Base-by-base conservation (phyloP, 2,329 filamentous ascomycete species). In the Ophiocordyceps camponoti-leonardi region DNA sequence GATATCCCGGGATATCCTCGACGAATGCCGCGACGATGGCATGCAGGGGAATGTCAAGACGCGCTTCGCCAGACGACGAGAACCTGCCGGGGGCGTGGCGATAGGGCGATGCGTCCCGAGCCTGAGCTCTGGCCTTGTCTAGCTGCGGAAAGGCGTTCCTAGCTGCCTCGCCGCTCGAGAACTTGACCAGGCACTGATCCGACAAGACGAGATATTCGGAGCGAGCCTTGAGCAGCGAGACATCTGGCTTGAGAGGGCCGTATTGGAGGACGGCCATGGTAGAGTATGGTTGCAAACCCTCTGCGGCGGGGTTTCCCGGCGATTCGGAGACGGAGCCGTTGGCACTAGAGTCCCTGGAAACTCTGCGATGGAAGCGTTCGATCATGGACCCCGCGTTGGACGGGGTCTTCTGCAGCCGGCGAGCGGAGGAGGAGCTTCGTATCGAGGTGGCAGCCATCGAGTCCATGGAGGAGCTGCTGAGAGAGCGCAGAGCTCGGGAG, bases 121-220 rank as follows among this genome's bases (percentile, higher is more conserved):
- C 30, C 4, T 51, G 50, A 22, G 48, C 48, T 42, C 53, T 50
- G 13, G 52, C 48, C 14, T 61, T 57, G n/a, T 52, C 55, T 18
- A 73, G 55, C 43, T 67, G 64, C 3, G 69, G 67, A 45, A 75
- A 72, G 6, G 68, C 64, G 39, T 63, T 57, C 41, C 64, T 58
- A 8, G 72, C 72, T 26, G 71, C 67, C 45, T 67, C 61, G 30
- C 62, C 60, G 52, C 61, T 67, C 52, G 64, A 66, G 51, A 74
- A 71, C 50, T 72, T 72, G 52, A 74, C 55, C 41, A 77, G 54
- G 44, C 67, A 68, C 40, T 67, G 63, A 30, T 70, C 59, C 3
- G 73, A 73, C 22, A 75, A 57, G 26, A 75, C 72, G 12, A 77
- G 54, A 48, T 72, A 74, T 46, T 70, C 67, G 44, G 65, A 60